Evolutionary conservation across 2,329 filamentous ascomycete species (phyloP).

Genomic region (Tolypocladium ovalisporum): DNA sequence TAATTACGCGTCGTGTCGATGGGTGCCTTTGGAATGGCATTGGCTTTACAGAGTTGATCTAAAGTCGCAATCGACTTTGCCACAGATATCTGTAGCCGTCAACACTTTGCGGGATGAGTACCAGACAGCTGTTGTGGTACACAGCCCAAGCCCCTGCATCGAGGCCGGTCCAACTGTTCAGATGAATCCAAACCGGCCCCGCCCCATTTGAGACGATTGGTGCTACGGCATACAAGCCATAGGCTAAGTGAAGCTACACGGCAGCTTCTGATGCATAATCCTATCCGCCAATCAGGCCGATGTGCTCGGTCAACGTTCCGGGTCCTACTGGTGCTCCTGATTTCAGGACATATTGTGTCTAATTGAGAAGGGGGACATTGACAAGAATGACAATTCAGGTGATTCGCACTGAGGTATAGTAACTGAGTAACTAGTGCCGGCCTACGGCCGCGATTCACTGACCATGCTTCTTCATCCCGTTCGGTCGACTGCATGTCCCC

Average conservation of each 20-base stretch:
- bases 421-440: not conserved
- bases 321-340: not conserved
- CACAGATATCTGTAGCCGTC: not conserved
- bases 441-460: not conserved
- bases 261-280: not conserved
- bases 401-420: too few species aligned
- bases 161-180: not conserved
- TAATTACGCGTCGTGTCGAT: too few species aligned
- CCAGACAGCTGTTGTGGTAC: not conserved
- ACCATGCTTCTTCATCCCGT: not conserved
- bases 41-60: not conserved
- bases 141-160: not conserved
- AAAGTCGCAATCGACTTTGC: not conserved
- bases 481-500: not conserved
- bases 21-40: too few species aligned
- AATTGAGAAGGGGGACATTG: too few species aligned
- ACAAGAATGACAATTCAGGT: not conserved
- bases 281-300: not conserved
- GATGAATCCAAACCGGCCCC: not conserved
- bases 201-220: not conserved
- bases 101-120: not conserved
- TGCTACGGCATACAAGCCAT: not conserved
- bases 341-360: too few species aligned
- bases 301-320: not conserved
- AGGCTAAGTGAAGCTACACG: not conserved